phyloP scores from a whole-genome alignment of 139 green algal species.

The Ulvella scutata region DNA sequence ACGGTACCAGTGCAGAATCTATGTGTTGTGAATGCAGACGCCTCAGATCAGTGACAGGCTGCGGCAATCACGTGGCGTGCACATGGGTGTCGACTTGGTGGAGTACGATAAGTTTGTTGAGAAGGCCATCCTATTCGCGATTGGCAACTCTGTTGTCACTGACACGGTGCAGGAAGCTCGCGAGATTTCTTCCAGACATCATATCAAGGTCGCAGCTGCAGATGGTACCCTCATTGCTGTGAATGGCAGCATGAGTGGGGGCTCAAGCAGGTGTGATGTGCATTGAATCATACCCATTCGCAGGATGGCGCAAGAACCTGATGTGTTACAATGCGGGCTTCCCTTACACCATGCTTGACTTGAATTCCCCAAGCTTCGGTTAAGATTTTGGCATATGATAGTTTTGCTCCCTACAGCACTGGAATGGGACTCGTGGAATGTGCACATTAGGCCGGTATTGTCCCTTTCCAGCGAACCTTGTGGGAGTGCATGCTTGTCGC shows the following conservation, averaged over 20 bases:
- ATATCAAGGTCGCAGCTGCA: conserved; percentile 46
- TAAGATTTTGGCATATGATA: no score
- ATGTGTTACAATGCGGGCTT: no score
- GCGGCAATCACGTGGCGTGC: conserved; percentile 44
- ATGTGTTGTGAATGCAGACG: neutral
- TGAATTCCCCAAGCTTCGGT: no score
- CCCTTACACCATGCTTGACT: no score
- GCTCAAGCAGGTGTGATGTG: neutral
- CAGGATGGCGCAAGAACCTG: no score
- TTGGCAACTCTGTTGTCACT: conserved; percentile 79
- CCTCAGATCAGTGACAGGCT: conserved; percentile 56
- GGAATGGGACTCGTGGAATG: no score
- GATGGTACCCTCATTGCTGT: conserved; percentile 73
- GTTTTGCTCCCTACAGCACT: no score
- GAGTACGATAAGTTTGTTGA: conserved; percentile 40
- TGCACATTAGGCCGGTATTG: no score
- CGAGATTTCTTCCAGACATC: conserved; percentile 36
- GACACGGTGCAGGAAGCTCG: conserved; percentile 67
- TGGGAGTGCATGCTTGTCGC: no score
- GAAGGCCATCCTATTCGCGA: conserved; percentile 49
- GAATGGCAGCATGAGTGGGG: neutral
- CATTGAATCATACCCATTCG: neutral
- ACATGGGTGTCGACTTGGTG: conserved; percentile 73
- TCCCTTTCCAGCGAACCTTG: no score
- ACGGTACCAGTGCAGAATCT: neutral